Conservation (phyloP, 192 early-diverging fungal species). For the Kickxella alabastrina region DNA sequence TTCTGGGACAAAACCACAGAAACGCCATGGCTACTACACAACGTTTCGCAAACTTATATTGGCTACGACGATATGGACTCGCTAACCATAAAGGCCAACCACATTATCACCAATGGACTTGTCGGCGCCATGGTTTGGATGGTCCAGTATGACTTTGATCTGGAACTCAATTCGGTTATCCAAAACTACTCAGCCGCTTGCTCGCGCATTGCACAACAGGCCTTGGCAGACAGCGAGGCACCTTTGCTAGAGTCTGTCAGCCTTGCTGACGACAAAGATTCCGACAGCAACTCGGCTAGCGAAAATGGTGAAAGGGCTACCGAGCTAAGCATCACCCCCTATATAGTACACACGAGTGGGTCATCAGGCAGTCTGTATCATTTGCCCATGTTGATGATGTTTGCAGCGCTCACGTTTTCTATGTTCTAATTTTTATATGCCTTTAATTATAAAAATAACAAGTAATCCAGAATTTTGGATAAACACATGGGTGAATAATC, state of each 20-base stretch:
- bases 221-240: background rate
- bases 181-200: constrained; percentile 21
- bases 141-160: constrained; percentile 58
- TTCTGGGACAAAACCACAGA: constrained; percentile 59
- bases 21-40: constrained; percentile 72
- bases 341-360: background rate
- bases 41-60: constrained; percentile 56
- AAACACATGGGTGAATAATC: too few species aligned
- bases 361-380: background rate
- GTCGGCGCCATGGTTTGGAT: constrained; percentile 73
- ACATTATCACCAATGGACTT: constrained; percentile 48
- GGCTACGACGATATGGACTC: constrained; percentile 68
- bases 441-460: background rate
- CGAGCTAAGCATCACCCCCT: background rate
- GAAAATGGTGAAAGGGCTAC: background rate
- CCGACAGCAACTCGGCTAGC: background rate
- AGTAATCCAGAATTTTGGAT: background rate
- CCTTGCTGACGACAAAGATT: background rate
- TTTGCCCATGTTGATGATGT: background rate
- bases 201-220: constrained; percentile 15
- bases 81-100: constrained; percentile 56
- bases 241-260: background rate
- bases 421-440: background rate
- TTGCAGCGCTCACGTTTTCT: background rate
- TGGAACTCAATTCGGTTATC: constrained; percentile 53